Evolutionary conservation across 1,284 basidiomycete genomes (phyloP), one percentile per base, ranked within the genome.

Genomic region (Ganoderma multipileum): DNA sequence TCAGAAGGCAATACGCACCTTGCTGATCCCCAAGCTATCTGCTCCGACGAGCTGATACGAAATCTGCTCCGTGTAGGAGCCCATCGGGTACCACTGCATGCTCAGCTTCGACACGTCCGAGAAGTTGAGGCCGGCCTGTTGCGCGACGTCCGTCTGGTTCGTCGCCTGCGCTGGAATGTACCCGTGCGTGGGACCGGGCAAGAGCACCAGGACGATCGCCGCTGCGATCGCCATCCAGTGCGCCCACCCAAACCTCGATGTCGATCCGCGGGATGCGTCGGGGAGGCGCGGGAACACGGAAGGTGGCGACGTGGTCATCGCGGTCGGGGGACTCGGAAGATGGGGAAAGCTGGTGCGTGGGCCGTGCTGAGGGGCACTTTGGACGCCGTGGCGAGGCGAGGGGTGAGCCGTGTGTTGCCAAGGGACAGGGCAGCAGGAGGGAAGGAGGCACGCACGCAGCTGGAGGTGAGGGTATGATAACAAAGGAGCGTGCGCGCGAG

Each of bases 131-230:
- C 81, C 84, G 12, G 79, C 81, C 6, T 80, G 81, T 52, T 84
- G 81, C 18, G 86, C 87, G 64, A 83, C 82, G 72, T 81, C 80
- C 0, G 91, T 90, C 69, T 85, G 82, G 76, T 94, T 93, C 44
- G 91, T 89, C 14, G 91, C 85, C n/a, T 82, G 76, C 2, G 94
- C 94, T 0, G 94, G 93, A 68, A 92, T 86, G 76, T 92, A 93
- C 33, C 84, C 88, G 26, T 66, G 66, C 5, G 42, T 63, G 18
- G 61, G 61, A 33, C 47, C 67, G 30, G 63, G 54, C 41, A n/a
- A 69, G 11, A 50, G 5, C 12, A 41, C 57, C 39, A 63, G 41
- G 26, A 58, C 60, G 41, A 47, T 41, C 59, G 41, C 8, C 1
- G 14, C 8, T 16, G 39, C 52, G 33, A 62, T 38, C 33, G 55